These are phyloP conservation scores for Allantophomopsis cytisporea DNA, from an alignment of 2,329 filamentous ascomycete genomes.

Conservation along the genomic window DNA sequence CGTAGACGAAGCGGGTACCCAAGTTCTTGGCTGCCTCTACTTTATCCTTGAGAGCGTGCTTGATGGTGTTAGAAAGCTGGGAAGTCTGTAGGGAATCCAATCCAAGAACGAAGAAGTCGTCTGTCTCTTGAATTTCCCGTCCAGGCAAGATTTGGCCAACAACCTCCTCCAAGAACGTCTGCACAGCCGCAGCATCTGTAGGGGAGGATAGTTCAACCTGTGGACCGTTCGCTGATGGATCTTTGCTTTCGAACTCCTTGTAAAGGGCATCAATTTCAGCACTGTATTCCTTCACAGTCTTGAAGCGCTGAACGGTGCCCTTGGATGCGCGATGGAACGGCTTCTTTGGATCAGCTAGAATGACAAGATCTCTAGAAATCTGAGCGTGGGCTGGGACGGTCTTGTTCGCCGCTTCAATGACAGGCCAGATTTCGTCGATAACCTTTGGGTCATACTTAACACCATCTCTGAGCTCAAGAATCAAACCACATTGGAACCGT, in stretches of 20 bases:
- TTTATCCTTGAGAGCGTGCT: not conserved
- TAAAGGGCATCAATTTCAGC: constrained; percentile 19
- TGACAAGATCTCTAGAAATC: constrained; percentile 7
- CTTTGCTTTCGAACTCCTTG: not conserved
- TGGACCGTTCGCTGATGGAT: not conserved
- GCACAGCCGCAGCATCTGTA: not conserved
- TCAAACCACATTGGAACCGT: not conserved
- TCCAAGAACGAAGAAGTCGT: not conserved
- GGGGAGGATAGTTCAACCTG: not conserved
- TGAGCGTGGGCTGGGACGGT: not conserved
- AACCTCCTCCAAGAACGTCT: not conserved
- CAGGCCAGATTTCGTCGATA: not conserved
- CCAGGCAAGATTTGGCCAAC: not conserved
- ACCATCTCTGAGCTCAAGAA: not conserved
- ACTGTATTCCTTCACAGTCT: constrained; percentile 15
- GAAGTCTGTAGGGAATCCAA: not conserved
- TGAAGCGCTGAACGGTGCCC: constrained; percentile 19
- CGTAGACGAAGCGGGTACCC: not conserved
- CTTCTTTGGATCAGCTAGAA: constrained; percentile 14
- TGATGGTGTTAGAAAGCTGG: not conserved
- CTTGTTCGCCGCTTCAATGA: not conserved
- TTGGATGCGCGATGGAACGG: constrained; percentile 20
- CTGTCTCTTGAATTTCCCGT: not conserved
- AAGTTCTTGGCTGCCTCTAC: not conserved
- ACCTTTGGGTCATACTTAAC: not conserved